phyloP scores from a whole-genome alignment of 1,284 basidiomycete species.

The Trametes versicolor region DNA sequence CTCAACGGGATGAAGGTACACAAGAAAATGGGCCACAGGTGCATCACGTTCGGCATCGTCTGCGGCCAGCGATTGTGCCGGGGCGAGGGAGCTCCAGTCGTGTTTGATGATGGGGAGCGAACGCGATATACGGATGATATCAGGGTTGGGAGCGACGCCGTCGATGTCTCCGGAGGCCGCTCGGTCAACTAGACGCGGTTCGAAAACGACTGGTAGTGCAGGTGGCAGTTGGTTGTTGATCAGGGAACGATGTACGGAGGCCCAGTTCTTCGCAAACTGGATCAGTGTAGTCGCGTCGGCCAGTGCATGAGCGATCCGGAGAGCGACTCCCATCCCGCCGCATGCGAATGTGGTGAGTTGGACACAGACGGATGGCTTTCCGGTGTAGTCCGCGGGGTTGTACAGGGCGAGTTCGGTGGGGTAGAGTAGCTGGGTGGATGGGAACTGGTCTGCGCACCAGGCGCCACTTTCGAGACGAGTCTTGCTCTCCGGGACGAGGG shows the following conservation, averaged over 20 bases:
- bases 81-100: conserved; percentile 49
- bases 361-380: conserved; percentile 43
- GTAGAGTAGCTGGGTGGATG: conserved; percentile 35
- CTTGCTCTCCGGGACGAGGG: conserved; percentile 37
- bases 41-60: conserved; percentile 31
- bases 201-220: conserved; percentile 42
- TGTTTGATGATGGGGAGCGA: conserved; percentile 48
- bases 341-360: conserved; percentile 49
- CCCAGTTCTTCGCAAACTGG: conserved; percentile 51
- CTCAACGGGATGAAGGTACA: conserved; percentile 49
- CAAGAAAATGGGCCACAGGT: conserved; percentile 44
- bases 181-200: conserved; percentile 47
- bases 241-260: conserved; percentile 40
- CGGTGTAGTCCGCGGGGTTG: conserved; percentile 33
- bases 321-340: conserved; percentile 37
- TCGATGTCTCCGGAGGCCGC: conserved; percentile 49
- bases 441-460: conserved; percentile 32
- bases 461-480: conserved; percentile 31
- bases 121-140: conserved; percentile 39
- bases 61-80: conserved; percentile 41
- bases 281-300: conserved; percentile 51
- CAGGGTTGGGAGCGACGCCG: conserved; percentile 36
- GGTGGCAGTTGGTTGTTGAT: conserved; percentile 22
- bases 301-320: conserved; percentile 49
- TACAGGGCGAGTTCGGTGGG: conserved; percentile 43